phyloP scores from a whole-genome alignment of 2,329 filamentous ascomycete species.

The Pyrenochaeta sp. region DNA sequence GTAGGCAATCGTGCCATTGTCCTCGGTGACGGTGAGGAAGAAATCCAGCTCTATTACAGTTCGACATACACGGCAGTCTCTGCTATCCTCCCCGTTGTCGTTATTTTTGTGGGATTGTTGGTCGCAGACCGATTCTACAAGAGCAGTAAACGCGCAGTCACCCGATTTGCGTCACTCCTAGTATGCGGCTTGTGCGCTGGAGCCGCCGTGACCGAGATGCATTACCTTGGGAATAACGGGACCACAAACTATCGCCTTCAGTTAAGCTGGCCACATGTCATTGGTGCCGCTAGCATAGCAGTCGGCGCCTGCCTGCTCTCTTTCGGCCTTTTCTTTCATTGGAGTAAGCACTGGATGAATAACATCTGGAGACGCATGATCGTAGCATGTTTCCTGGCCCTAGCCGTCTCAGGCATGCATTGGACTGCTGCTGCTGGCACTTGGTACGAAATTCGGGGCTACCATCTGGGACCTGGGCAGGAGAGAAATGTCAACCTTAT shows the following conservation, averaged over 20 bases:
- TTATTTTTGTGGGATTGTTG: constrained; percentile 76
- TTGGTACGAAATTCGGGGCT: constrained; percentile 65
- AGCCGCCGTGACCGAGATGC: constrained; percentile 82
- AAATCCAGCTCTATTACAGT: constrained; percentile 78
- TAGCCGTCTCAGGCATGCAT: constrained; percentile 86
- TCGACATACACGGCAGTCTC: constrained; percentile 76
- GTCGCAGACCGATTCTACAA: constrained; percentile 62
- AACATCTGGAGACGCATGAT: constrained; percentile 77
- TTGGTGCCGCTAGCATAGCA: constrained; percentile 76
- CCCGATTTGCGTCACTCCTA: constrained; percentile 48
- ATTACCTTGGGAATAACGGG: constrained; percentile 85
- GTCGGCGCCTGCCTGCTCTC: constrained; percentile 74
- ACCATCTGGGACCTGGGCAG: constrained; percentile 50
- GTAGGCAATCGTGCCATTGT: constrained; percentile 83
- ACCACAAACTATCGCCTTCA: constrained; percentile 77
- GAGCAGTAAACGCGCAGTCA: constrained; percentile 32
- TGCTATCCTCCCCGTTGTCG: constrained; percentile 80
- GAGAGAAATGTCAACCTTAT: constrained; percentile 72
- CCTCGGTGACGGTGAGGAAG: constrained; percentile 66
- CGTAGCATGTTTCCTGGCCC: constrained; percentile 73
- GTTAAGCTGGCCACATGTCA: constrained; percentile 68
- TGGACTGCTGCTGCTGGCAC: constrained; percentile 82
- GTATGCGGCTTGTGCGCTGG: constrained; percentile 75
- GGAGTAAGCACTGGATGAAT: constrained; percentile 78
- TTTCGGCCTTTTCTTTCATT: constrained; percentile 79